Base-by-base conservation (phyloP, 306 rosid species). In the Elaeagnus macrophylla region DNA sequence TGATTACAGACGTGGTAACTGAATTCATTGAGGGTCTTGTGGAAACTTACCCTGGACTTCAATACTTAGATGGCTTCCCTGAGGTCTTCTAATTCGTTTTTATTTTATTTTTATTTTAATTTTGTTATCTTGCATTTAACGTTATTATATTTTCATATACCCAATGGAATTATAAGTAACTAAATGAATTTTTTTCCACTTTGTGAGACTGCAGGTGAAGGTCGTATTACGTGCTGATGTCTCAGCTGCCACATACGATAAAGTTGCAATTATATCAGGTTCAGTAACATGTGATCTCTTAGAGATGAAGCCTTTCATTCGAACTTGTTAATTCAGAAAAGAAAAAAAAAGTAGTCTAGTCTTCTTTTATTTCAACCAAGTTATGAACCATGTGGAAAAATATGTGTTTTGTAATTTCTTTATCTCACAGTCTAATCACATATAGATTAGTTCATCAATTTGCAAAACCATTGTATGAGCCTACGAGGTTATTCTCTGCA, bases 211-310 rank as follows among this genome's bases (percentile, higher is more conserved):
- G 59, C 70, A 91, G 99, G 95, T 91, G 81, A 91, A 91, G 75
- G 95, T 91, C 57, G 99, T 91, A 15, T 53, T 91, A 54, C 99
- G 95, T 32, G 89, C 84, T 9, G 99, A 87, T 78, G 84, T 87
- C 70, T 81, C 88, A 6, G 54, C 78, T 57, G 76, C 74, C 50
- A 79, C 85, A 20, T 82, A 84, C 19, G 64, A 82, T 60, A 91
- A 91, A 81, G 99, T 91, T 61, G 95, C 99, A n/a, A 45, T 87
- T 37, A 79, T 91, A 75, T 87, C 99, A 75, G 99, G 99, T 84
- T 35, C 32, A 65, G 6, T 12, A 44, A 46, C 61, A 48, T 51
- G 39, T 46, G 6, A 10, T 43, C 37, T 13, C 9, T 9, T 14
- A 0, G 15, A 36, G 43, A n/a, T 43, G 25, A 37, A 17, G 8